Conservation (phyloP, 2,329 filamentous ascomycete genomes). For the Neodidymelliopsis sp. region DNA sequence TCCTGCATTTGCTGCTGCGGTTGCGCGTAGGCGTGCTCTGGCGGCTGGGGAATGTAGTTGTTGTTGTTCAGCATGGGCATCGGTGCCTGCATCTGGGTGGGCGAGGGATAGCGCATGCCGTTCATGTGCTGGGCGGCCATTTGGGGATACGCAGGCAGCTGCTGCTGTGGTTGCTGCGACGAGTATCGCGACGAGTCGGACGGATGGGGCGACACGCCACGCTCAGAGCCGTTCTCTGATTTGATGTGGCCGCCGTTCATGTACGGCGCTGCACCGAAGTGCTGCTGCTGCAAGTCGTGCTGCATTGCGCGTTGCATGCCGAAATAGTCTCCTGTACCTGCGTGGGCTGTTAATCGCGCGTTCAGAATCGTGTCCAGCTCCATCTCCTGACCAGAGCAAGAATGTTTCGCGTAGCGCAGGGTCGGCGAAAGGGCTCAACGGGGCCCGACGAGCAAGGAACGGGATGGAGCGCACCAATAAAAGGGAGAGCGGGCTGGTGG, state of each 20-base stretch:
- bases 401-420: conserved; percentile 29
- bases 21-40: conserved; percentile 57
- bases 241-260: conserved; percentile 60
- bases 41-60: conserved; percentile 61
- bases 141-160: conserved; percentile 56
- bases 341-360: conserved; percentile 50
- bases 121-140: conserved; percentile 60
- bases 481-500: conserved; percentile 31
- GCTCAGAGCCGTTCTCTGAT: conserved; percentile 67
- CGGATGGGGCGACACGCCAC: conserved; percentile 62
- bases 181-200: conserved; percentile 66
- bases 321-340: conserved; percentile 48
- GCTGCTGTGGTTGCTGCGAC: conserved; percentile 63
- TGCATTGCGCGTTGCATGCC: conserved; percentile 54
- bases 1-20: conserved; percentile 46
- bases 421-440: conserved; percentile 25
- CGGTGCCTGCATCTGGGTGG: conserved; percentile 58
- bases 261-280: conserved; percentile 58
- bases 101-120: conserved; percentile 63
- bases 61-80: conserved; percentile 64
- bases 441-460: conserved; percentile 31
- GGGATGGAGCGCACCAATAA: conserved; percentile 45
- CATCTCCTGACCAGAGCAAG: conserved; percentile 35
- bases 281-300: conserved; percentile 51
- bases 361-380: conserved; percentile 53